Evolutionary conservation across 2,329 filamentous ascomycete species (phyloP), one percentile per base, ranked within the genome.

Genomic region (Penicillium decumbens): DNA sequence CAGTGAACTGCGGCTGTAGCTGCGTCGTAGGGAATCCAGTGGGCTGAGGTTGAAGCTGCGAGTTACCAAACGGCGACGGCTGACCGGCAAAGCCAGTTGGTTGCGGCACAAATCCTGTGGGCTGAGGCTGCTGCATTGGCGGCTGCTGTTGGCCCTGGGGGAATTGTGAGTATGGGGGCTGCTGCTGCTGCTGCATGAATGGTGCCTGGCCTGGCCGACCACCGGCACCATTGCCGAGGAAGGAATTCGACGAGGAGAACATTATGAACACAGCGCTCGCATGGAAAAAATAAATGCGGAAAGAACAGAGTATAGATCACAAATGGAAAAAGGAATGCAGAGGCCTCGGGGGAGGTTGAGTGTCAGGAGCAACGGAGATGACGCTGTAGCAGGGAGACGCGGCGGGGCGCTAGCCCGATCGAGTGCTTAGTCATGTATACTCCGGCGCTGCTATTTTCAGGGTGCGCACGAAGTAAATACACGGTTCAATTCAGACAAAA

Each of bases 221-320:
- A 76, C 79, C 86, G 68, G 85, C 89, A 70, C 80, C 81, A 74
- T 84, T 87, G 72, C 89, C 89, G 65, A 95, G 75, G 72, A 85
- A 96, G 57, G 88, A 85, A 77, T 88, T 95, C 59, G 89, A 88
- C 70, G 86, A 89, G 59, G 89, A 93, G 76, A 89, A 97, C 92
- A 96, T 96, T 73, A 68, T 59, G 53, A 52, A 57, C 48, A 43
- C 43, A 48, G 53, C 52, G 53, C 50, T 60, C 44, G 58, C 64
- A 68, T 66, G 53, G 51, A 58, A 49, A 57, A 45, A 61, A 55
- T 30, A 52, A 47, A 60, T 57, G 48, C 53, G 55, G 39, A 49
- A 18, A 49, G 43, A 48, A 48, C 43, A 50, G 51, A 56, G 28
- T 56, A 57, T 47, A 49, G 58, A 60, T 46, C 45, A 59, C 57